Percentiles rank a stretch among this genome's conserved stretches.
phyloP scores from a whole-genome alignment of 805 yeast genomes.

The Zygoascus flipseniorum region DNA sequence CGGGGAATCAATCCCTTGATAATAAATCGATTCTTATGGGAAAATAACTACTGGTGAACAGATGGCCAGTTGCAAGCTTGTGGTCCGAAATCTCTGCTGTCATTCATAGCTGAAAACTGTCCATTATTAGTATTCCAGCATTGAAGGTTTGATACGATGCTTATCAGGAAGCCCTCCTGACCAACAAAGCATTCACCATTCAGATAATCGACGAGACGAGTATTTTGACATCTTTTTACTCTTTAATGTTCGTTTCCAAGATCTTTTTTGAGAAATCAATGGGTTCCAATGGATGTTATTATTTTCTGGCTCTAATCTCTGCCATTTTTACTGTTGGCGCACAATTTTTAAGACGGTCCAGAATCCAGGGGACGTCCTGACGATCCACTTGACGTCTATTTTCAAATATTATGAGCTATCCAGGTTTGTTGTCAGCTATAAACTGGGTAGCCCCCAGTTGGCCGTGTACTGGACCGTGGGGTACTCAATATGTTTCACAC shows the following conservation, averaged over 20 bases:
- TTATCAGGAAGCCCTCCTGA: not conserved
- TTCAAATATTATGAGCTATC: constrained; percentile 12
- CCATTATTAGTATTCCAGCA: constrained; percentile 1
- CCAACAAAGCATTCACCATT: constrained; percentile 5
- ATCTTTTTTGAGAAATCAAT: constrained; percentile 8
- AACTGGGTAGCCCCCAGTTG: constrained; percentile 10
- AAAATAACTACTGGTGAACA: constrained; percentile 9
- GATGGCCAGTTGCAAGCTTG: constrained; percentile 10
- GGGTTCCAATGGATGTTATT: constrained; percentile 4
- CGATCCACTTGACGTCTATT: constrained; percentile 7
- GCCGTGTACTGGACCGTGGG: constrained; percentile 11
- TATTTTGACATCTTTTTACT: constrained; percentile 10
- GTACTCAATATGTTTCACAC: constrained; percentile 7
- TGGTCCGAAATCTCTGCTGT: constrained; percentile 11
- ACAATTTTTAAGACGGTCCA: constrained; percentile 6
- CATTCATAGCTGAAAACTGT: constrained; percentile 2
- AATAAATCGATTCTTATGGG: constrained; percentile 5
- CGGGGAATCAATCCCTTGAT: not conserved
- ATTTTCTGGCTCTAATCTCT: constrained; percentile 9
- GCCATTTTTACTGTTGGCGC: constrained; percentile 18
- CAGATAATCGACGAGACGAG: constrained; percentile 3
- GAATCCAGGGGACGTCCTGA: not conserved
- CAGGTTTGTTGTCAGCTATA: constrained; percentile 7
- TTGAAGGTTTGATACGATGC: constrained; percentile 2
- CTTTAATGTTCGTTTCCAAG: constrained; percentile 7